phyloP scores from a whole-genome alignment of 352 stramenopile species.

The Globisporangium solare region DNA sequence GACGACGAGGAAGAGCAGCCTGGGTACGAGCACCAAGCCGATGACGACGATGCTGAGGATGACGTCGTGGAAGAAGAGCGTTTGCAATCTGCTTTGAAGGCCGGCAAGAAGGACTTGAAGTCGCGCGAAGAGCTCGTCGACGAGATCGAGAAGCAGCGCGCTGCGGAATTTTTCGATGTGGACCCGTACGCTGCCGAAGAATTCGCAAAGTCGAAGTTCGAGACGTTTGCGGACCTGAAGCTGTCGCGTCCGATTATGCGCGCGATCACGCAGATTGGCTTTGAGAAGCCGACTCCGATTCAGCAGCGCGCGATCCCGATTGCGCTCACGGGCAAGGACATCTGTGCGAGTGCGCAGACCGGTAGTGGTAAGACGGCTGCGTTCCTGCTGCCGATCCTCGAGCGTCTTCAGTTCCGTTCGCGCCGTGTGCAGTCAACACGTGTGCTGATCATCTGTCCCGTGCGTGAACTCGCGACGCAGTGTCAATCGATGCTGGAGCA shows the following conservation, averaged over 20 bases:
- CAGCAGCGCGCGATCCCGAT: slow-evolving; percentile 93
- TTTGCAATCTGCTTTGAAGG: slow-evolving; percentile 60
- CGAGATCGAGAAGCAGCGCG: slow-evolving; percentile 76
- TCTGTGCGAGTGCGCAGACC: slow-evolving; percentile 96
- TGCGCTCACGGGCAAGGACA: slow-evolving; percentile 94
- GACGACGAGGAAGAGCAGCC: slow-evolving; percentile 24
- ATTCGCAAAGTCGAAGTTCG: slow-evolving; percentile 80
- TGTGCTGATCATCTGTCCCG: slow-evolving; percentile 97
- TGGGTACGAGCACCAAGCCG: slow-evolving; percentile 29
- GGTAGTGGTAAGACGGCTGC: slow-evolving; percentile 98
- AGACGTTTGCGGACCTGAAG: slow-evolving; percentile 96
- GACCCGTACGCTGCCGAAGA: slow-evolving; percentile 75
- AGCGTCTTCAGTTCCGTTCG: slow-evolving; percentile 94
- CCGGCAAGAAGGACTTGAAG: slow-evolving; percentile 45
- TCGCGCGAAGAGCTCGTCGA: slow-evolving; percentile 62
- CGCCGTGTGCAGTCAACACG: slow-evolving; percentile 85
- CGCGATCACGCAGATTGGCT: slow-evolving; percentile 95
- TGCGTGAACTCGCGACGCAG: slow-evolving; percentile 96
- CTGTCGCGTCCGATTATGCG: slow-evolving; percentile 96
- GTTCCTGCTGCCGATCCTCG: slow-evolving; percentile 97
- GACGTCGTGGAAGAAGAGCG: slow-evolving; percentile 75
- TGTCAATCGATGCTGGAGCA: slow-evolving; percentile 94
- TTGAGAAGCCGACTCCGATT: slow-evolving; percentile 94
- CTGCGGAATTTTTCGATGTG: slow-evolving; percentile 76
- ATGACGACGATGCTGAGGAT: slow-evolving; percentile 50